phyloP scores from a whole-genome alignment of 371 early-diverging fungal genomes.

The Apophysomyces ossiformis region DNA sequence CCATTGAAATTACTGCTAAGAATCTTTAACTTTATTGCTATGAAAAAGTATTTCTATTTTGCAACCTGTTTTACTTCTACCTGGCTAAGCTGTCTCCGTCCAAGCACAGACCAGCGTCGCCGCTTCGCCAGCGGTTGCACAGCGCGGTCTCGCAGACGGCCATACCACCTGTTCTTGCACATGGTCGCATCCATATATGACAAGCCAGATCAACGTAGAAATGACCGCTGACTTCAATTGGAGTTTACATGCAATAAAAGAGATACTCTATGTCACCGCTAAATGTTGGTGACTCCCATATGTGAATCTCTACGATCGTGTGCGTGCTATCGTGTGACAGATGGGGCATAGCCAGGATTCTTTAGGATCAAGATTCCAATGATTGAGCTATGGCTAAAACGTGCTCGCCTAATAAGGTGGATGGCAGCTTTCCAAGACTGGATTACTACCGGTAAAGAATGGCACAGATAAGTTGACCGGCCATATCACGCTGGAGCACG shows the following conservation, averaged over 20 bases:
- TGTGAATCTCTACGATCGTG: conserved; percentile 60
- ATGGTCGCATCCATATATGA: conserved; percentile 66
- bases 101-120: conserved; percentile 29
- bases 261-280: conserved; percentile 55
- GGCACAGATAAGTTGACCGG: conserved; percentile 42
- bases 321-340: conserved; percentile 57
- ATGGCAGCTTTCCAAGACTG: conserved; percentile 47
- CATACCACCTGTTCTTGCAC: conserved; percentile 57
- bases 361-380: conserved; percentile 53
- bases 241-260: conserved; percentile 57
- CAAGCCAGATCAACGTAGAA: conserved; percentile 53
- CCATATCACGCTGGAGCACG: conserved; percentile 56
- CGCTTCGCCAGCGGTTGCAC: conserved; percentile 48
- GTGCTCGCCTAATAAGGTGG: conserved; percentile 32
- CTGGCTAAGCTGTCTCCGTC: no score
- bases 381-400: conserved; percentile 52
- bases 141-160: conserved; percentile 50
- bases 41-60: no score
- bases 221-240: conserved; percentile 64
- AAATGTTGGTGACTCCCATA: conserved; percentile 61
- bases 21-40: no score
- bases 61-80: no score
- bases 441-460: conserved; percentile 35
- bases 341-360: conserved; percentile 48
- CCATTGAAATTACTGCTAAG: no score